These are phyloP conservation scores for Aspergillus hancockii DNA, from an alignment of 495 filamentous ascomycete genomes.

Conservation along the genomic window DNA sequence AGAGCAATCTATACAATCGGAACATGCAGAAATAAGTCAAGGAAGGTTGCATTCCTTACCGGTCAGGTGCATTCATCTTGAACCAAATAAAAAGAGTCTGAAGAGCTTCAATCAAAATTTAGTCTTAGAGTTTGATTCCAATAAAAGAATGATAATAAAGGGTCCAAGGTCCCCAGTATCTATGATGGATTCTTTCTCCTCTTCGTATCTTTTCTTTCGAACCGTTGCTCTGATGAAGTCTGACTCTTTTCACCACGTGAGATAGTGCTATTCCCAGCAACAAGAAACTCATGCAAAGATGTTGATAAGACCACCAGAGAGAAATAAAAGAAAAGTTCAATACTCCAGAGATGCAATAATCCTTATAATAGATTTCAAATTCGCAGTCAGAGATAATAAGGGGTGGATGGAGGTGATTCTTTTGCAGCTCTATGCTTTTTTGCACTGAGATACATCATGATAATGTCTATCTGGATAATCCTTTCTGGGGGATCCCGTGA, in stretches of 20 bases:
- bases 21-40: constrained; percentile 5
- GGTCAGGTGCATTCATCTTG: constrained; percentile 73
- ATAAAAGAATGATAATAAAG: not conserved
- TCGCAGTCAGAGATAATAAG: not conserved
- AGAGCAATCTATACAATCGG: not conserved
- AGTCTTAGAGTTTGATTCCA: not conserved
- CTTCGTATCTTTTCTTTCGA: not conserved
- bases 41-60: constrained; percentile 40
- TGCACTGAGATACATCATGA: not conserved
- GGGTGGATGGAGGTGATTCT: not conserved
- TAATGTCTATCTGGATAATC: not conserved
- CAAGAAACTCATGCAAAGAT: not conserved
- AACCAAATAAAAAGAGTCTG: not conserved
- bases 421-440: not conserved
- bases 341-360: not conserved
- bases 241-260: not conserved
- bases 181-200: not conserved
- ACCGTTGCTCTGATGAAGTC: not conserved
- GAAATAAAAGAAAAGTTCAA: not conserved
- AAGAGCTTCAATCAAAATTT: not conserved
- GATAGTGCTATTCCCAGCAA: not conserved
- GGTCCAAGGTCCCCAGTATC: not conserved
- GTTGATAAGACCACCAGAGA: not conserved
- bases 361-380: not conserved
- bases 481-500: not conserved